A percentile compares a stretch with the other conserved stretches of the same genome.
These are phyloP conservation scores for Torrubiellomyces zombiae DNA, from an alignment of 2,329 filamentous ascomycete species.

Conservation along the genomic window DNA sequence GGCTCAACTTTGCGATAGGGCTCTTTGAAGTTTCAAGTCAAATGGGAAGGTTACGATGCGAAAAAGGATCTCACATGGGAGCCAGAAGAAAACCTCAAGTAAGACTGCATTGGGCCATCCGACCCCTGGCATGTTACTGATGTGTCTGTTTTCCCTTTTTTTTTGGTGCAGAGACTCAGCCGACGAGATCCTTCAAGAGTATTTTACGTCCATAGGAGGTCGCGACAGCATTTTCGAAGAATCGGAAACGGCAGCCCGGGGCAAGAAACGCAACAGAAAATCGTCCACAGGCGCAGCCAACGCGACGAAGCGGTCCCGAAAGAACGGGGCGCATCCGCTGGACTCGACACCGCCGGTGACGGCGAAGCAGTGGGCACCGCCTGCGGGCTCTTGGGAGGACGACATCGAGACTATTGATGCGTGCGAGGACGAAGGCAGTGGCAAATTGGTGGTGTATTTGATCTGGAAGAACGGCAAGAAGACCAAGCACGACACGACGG, in stretches of 20 bases:
- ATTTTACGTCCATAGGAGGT: conserved; percentile 47
- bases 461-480: conserved; percentile 60
- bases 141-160: conserved; percentile 1
- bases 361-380: conserved; percentile 43
- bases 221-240: conserved; percentile 35
- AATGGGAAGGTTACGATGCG: conserved; percentile 66
- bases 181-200: conserved; percentile 43
- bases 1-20: conserved; percentile 20
- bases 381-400: conserved; percentile 62
- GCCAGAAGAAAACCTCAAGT: conserved; percentile 45
- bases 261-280: conserved; percentile 39
- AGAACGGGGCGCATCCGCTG: conserved; percentile 31
- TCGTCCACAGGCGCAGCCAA: conserved; percentile 21
- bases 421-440: conserved; percentile 46
- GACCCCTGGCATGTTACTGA: neutral
- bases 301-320: conserved; percentile 27
- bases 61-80: conserved; percentile 64
- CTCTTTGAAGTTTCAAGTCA: conserved; percentile 48
- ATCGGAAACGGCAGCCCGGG: conserved; percentile 30
- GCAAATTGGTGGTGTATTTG: conserved; percentile 48
- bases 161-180: conserved; percentile 32
- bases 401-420: conserved; percentile 55
- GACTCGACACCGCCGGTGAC: conserved; percentile 31
- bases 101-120: too few species aligned
- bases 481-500: conserved; percentile 52